These are phyloP conservation scores for Syzygium syzygioides DNA, from an alignment of 441 rosid species.

Conservation along the genomic window DNA sequence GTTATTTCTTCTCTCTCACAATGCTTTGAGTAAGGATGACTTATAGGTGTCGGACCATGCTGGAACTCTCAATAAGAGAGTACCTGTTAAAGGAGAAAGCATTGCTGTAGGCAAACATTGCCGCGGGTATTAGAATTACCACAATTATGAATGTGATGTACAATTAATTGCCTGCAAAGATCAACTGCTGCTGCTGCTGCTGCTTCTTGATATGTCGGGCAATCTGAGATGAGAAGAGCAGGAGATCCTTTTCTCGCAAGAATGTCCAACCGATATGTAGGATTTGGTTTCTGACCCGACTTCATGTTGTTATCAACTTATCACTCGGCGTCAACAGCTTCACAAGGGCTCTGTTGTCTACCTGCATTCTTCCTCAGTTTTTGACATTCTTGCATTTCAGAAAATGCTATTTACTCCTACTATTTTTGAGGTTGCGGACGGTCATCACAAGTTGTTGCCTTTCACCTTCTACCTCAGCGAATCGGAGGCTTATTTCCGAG, in stretches of 20 bases:
- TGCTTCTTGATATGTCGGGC: not conserved
- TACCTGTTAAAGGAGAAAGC: not conserved
- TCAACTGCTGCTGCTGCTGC: not conserved
- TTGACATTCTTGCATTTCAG: conserved; percentile 7
- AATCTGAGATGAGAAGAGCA: not conserved
- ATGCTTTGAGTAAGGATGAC: not conserved
- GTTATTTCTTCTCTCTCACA: not conserved
- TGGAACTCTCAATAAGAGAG: not conserved
- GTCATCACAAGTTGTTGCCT: conserved; percentile 43
- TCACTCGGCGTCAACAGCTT: not conserved
- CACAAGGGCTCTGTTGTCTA: not conserved
- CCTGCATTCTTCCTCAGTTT: not conserved
- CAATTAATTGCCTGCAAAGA: not conserved
- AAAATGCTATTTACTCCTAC: conserved; percentile 49
- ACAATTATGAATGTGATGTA: not conserved
- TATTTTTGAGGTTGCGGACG: conserved; percentile 40
- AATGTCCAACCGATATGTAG: not conserved
- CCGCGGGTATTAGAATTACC: not conserved
- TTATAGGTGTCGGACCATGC: not conserved
- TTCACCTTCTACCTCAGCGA: conserved; percentile 44
- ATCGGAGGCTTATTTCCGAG: conserved; percentile 41
- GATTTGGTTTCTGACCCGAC: not conserved
- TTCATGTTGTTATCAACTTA: not conserved
- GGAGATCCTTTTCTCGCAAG: not conserved
- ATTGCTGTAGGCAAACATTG: not conserved